phyloP scores from a whole-genome alignment of 306 rosid species.

The Ziziphus jujuba region DNA sequence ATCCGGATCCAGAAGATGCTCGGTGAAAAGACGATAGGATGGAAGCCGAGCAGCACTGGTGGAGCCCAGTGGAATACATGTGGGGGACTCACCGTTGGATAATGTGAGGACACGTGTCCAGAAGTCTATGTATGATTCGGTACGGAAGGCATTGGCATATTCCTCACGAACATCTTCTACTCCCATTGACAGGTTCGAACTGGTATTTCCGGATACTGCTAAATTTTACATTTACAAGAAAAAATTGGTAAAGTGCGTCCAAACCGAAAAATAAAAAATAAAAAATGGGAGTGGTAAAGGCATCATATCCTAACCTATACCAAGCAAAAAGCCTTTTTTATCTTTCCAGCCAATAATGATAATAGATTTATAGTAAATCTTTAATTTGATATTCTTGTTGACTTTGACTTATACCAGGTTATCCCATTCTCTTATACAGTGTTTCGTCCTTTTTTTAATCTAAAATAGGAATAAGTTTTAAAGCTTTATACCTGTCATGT shows the following conservation, averaged over 20 bases:
- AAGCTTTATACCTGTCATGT: too few species aligned
- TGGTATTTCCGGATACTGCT: conserved; percentile 12
- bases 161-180: conserved; percentile 68
- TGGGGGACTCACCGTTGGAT: conserved; percentile 18
- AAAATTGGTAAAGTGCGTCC: neutral
- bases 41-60: conserved; percentile 66
- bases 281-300: too few species aligned
- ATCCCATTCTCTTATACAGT: too few species aligned
- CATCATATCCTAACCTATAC: too few species aligned
- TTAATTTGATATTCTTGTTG: too few species aligned
- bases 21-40: conserved; percentile 70
- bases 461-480: too few species aligned
- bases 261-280: too few species aligned
- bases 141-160: conserved; percentile 79
- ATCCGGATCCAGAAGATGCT: conserved; percentile 68
- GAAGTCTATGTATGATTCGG: conserved; percentile 71
- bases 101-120: conserved; percentile 67
- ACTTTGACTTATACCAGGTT: too few species aligned
- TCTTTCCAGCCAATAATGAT: too few species aligned
- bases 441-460: too few species aligned
- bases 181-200: conserved; percentile 10
- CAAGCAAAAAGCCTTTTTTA: too few species aligned
- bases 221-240: neutral
- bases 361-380: too few species aligned
- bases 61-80: conserved; percentile 35